Percentiles rank a stretch among this genome's conserved stretches.
Conservation (phyloP, 1,139 yeast genomes). For the Hyphopichia fennica region DNA sequence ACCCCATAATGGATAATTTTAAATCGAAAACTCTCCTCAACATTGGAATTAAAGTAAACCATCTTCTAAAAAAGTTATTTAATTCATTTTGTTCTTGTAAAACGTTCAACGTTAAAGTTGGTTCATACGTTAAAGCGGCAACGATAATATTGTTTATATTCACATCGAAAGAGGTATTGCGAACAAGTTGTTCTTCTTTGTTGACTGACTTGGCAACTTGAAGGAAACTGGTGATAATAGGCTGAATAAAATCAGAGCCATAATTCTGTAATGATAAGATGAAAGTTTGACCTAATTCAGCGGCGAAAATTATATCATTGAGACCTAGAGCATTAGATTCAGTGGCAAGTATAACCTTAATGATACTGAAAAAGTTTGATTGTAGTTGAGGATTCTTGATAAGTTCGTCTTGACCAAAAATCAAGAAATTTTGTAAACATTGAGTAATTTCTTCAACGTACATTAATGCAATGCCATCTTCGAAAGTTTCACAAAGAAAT, state of each 20-base stretch:
- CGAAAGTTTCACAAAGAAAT: constrained; percentile 52
- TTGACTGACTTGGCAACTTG: constrained; percentile 8
- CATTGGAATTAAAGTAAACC: constrained; percentile 63
- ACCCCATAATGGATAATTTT: constrained; percentile 70
- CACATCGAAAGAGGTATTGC: constrained; percentile 49
- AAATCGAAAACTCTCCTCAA: constrained; percentile 80
- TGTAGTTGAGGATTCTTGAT: constrained; percentile 26
- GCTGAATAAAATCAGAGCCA: constrained; percentile 40
- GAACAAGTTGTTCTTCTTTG: constrained; percentile 16
- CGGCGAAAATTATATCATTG: constrained; percentile 50
- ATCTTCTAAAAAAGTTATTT: constrained; percentile 56
- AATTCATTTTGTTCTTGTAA: constrained; percentile 50
- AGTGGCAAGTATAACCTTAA: constrained; percentile 37
- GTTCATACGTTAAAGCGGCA: constrained; percentile 64
- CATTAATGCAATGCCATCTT: constrained; percentile 54
- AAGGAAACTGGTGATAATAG: constrained; percentile 28
- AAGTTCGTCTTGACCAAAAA: constrained; percentile 63
- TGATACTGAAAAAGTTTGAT: constrained; percentile 29
- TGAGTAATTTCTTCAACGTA: constrained; percentile 79
- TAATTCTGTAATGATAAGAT: constrained; percentile 47
- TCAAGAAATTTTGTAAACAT: constrained; percentile 72
- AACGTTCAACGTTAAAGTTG: constrained; percentile 52
- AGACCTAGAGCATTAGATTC: constrained; percentile 41
- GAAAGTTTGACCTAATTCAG: constrained; percentile 57
- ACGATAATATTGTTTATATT: constrained; percentile 66